Conservation (phyloP, 108 stramenopile species). For the Fragilariopsis cylindrus region DNA sequence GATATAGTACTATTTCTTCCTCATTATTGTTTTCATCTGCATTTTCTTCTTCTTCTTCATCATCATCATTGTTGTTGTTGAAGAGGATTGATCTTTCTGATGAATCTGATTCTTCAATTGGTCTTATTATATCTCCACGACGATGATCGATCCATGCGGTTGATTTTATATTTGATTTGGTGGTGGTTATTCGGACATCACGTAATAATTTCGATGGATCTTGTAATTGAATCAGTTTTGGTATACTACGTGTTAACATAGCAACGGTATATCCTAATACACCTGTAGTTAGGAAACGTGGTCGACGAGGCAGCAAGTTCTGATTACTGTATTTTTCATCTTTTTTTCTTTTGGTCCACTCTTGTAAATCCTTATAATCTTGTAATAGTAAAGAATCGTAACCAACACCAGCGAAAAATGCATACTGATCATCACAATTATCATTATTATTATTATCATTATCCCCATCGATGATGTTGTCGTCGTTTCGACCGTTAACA, state of each 20-base stretch:
- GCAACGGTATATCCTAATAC: slow-evolving; percentile 73
- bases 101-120: not conserved
- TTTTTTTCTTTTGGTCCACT: slow-evolving; percentile 38
- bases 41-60: not conserved
- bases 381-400: slow-evolving; percentile 71
- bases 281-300: slow-evolving; percentile 20
- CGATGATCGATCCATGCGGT: slow-evolving; percentile 76
- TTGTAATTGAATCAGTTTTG: slow-evolving; percentile 43
- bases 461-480: not conserved
- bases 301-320: not conserved
- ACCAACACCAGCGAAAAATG: slow-evolving; percentile 68
- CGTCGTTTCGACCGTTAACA: not conserved
- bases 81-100: not conserved
- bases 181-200: slow-evolving; percentile 47
- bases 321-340: not conserved
- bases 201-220: slow-evolving; percentile 35
- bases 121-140: slow-evolving; percentile 57
- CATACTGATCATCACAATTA: slow-evolving; percentile 10
- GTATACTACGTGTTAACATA: slow-evolving; percentile 56
- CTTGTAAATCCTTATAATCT: slow-evolving; percentile 65
- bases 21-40: slow-evolving; percentile 3
- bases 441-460: slow-evolving; percentile 6
- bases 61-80: not conserved
- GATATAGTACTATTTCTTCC: slow-evolving; percentile 36
- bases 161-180: slow-evolving; percentile 26